These are phyloP conservation scores for Fusarium illudens DNA, from an alignment of 2,329 filamentous ascomycete species.

Conservation along the genomic window DNA sequence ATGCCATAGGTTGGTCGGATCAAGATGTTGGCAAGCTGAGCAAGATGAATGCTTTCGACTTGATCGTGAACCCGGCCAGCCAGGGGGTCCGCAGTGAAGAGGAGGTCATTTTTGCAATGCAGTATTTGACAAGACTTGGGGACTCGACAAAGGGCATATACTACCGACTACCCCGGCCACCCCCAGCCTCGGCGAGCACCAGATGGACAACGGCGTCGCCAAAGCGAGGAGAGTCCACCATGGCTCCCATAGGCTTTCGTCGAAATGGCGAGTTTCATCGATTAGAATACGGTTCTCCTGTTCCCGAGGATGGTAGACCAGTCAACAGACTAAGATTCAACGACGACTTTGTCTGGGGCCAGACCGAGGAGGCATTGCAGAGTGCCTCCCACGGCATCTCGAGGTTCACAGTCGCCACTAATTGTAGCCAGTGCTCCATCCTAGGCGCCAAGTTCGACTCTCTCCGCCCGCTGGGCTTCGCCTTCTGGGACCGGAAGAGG, in stretches of 20 bases:
- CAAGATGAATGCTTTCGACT: neutral
- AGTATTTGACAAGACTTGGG: neutral
- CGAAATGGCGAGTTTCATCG: too few relatives aligned
- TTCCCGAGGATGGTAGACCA: too few relatives aligned
- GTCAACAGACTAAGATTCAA: neutral
- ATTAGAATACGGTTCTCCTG: too few relatives aligned
- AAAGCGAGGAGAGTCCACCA: too few relatives aligned
- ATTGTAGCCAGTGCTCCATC: slow-evolving; percentile 1
- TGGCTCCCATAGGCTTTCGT: too few relatives aligned
- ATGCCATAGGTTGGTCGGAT: neutral
- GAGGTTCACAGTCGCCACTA: too few relatives aligned
- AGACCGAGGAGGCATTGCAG: too few relatives aligned
- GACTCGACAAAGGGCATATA: neutral
- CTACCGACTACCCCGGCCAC: neutral
- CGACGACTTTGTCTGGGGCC: neutral
- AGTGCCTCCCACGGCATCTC: too few relatives aligned
- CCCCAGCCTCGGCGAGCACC: neutral
- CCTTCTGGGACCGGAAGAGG: slow-evolving; percentile 29
- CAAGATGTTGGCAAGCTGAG: neutral
- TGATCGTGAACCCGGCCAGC: neutral
- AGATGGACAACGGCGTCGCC: neutral
- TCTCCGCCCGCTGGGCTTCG: slow-evolving; percentile 25
- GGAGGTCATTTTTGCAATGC: neutral
- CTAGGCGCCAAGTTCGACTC: slow-evolving; percentile 22
- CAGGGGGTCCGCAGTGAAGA: too few relatives aligned